Base-by-base conservation (phyloP, 768 basidiomycete species). In the Trametes cingulata region DNA sequence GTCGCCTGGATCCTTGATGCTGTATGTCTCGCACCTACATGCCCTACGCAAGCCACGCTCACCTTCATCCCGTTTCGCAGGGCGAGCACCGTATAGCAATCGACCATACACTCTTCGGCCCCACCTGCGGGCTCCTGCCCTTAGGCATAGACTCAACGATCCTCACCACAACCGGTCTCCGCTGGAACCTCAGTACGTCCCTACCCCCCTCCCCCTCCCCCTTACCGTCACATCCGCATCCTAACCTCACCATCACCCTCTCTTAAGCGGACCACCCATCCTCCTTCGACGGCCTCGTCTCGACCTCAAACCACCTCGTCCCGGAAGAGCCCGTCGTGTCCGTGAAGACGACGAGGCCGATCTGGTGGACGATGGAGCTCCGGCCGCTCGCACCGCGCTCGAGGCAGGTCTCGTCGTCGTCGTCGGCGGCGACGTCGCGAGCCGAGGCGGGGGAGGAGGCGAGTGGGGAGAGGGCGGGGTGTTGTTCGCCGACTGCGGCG, bases 91-190 rank as follows among this genome's bases (percentile, higher is more conserved):
- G 73, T 5, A 90, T 99, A 58, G 70, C 78, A 12, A 80, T 98
- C 43, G 87, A 95, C 67, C 90, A 92, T 64, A 67, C 73, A 0
- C 65, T 86, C 9, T 76, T 97, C 40, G 96, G 95, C 0, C 84
- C 85, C 51, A 98, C 95, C 0, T 99, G 97, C 70, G 97, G 95
- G 0, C 81, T 98, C n/a, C 82, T 99, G 10, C 97, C 97, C 0
- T 82, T 98, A 2, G 97, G 95, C 0, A 75, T 95, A 14, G 87
- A 87, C 27, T 81, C 79, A 5, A 89, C 94, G 0, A 73, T 84
- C 15, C 76, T 98, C n/a, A 84, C 89, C 2, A 98, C 95, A 0
- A 81, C 75, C 0, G 97, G 97, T 0, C 78, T 98, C 35, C 79
- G 85, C 65, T 99, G 97, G 97, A 89, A 99, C 73, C 72, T 97